Percentiles rank a stretch among this genome's conserved stretches.
phyloP scores from a whole-genome alignment of 2,329 filamentous ascomycete genomes.

The Zymoseptoria ardabiliae region DNA sequence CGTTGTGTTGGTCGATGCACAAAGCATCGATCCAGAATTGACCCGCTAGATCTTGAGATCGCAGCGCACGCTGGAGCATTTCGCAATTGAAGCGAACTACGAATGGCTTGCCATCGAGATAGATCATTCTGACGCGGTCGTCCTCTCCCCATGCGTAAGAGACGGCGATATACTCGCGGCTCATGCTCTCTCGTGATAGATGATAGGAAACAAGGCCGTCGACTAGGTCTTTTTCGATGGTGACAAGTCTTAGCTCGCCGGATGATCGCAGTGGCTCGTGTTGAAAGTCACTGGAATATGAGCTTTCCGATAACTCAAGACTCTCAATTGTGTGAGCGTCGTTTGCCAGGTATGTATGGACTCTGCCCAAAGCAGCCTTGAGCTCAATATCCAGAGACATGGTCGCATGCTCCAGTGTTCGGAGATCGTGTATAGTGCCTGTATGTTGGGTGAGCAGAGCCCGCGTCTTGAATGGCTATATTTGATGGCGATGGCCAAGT shows the following conservation, averaged over 20 bases:
- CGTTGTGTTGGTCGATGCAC: neutral
- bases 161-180: neutral
- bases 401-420: no score
- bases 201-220: neutral
- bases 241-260: neutral
- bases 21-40: neutral
- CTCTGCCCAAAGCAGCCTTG: neutral
- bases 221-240: neutral
- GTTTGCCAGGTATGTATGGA: neutral
- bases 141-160: neutral
- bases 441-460: no score
- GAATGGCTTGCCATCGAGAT: neutral
- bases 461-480: neutral
- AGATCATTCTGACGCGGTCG: neutral
- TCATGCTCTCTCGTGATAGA: neutral
- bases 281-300: neutral
- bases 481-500: neutral
- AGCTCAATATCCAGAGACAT: neutral
- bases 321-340: neutral
- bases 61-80: neutral
- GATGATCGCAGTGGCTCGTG: neutral
- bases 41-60: neutral
- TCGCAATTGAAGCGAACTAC: neutral
- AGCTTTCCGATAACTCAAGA: neutral
- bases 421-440: no score